phyloP scores from a whole-genome alignment of 2,329 filamentous ascomycete species.

The Xylariaceae sp. region DNA sequence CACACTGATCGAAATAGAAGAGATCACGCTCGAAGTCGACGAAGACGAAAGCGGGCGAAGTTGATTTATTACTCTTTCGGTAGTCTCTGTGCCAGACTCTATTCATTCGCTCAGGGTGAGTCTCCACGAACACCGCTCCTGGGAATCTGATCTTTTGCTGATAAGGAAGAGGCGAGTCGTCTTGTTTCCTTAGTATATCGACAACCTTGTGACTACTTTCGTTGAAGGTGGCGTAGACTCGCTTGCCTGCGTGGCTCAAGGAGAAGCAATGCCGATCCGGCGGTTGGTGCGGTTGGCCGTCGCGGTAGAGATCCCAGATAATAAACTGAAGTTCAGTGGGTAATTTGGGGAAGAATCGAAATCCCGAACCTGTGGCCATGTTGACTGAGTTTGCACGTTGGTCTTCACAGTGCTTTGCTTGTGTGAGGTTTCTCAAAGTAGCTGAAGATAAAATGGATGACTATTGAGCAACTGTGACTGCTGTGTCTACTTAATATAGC shows the following conservation, averaged over 20 bases:
- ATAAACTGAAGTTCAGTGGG: constrained; percentile 5
- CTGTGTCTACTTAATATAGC: no score
- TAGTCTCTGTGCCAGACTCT: background rate
- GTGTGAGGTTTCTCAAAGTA: no score
- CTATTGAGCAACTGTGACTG: no score
- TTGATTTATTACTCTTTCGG: background rate
- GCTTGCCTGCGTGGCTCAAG: background rate
- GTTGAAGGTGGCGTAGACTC: constrained; percentile 3
- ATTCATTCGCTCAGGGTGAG: background rate
- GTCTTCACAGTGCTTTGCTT: no score
- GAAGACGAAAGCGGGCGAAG: background rate
- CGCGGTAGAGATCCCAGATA: constrained; percentile 2
- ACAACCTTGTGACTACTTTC: background rate
- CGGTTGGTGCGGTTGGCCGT: background rate
- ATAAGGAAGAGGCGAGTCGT: background rate
- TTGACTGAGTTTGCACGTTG: no score
- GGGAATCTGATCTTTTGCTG: constrained; percentile 2
- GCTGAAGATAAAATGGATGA: no score
- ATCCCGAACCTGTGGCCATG: background rate
- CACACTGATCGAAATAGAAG: constrained; percentile 4
- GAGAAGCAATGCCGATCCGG: constrained; percentile 5
- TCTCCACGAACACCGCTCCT: background rate
- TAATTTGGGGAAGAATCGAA: constrained; percentile 4
- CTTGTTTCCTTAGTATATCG: background rate
- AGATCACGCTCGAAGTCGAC: constrained; percentile 2